phyloP scores from a whole-genome alignment of 2,329 filamentous ascomycete genomes.

The Ophiostoma himal-ulmi region DNA sequence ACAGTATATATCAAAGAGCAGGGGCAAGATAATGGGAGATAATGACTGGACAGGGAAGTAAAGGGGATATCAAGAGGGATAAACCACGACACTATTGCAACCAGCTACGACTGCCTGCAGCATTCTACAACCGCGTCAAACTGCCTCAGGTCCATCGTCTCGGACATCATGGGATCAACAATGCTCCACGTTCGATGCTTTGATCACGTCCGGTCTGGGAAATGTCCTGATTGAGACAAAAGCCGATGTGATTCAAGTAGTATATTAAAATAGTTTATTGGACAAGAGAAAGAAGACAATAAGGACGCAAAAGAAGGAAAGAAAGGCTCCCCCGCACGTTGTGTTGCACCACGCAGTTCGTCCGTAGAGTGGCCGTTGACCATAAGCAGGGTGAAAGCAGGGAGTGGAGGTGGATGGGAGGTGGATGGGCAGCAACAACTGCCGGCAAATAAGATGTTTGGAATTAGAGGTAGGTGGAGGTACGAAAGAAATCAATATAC shows the following conservation, averaged over 20 bases:
- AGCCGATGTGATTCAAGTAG: background rate
- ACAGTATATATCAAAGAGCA: background rate
- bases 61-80: background rate
- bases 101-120: background rate
- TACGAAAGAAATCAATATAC: too few relatives aligned
- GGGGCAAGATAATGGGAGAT: background rate
- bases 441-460: constrained; percentile 15
- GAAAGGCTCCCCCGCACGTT: background rate
- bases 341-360: background rate
- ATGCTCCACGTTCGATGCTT: constrained; percentile 4
- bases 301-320: background rate
- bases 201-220: background rate
- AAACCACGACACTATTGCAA: background rate
- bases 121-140: background rate
- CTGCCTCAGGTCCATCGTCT: background rate
- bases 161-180: constrained; percentile 8
- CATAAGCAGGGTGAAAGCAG: background rate
- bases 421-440: background rate
- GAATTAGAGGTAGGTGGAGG: background rate
- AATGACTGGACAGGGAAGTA: background rate
- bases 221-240: background rate
- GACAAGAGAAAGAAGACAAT: background rate
- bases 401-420: background rate
- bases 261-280: background rate
- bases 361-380: background rate